Base-by-base conservation (phyloP, 495 filamentous ascomycete genomes). In the Penicillium desertorum region DNA sequence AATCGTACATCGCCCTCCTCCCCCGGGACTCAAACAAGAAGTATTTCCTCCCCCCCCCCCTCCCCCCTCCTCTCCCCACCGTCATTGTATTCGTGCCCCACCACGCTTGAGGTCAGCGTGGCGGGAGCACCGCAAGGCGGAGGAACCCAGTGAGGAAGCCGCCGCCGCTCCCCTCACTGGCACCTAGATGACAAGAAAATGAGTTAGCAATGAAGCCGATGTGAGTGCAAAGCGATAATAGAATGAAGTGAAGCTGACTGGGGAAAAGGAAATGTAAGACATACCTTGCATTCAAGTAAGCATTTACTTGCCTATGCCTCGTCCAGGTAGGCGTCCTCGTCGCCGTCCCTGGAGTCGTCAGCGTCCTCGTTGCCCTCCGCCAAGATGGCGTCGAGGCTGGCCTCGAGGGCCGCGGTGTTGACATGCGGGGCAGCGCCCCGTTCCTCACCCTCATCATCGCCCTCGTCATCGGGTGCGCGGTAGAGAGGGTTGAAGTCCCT, bases 101-200 rank as follows among this genome's bases (percentile, higher is more conserved):
- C 45, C 27, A 47, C 27, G 45, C 16, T 47, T 46, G 12, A 46
- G n/a, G n/a, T 30, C 45, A 47, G 27, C 45, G n/a, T 47, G 45
- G 45, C 32, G 25, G 45, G 14, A 12, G 23, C 44, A 12, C 16
- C 4, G 45, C 45, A 47, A 47, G 25, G 27, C 25, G n/a, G 27
- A 47, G 27, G 44, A 46, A 46, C 10, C 45, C 27, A 17, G 9
- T 4, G 8, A 17, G 25, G 27, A 30, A 25, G 45, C n/a, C 27
- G 4, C 45, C 16, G 8, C 45, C n/a, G 22, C 27, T 30, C n/a
- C 14, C 27, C 45, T 17, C 45, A 6, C 29, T n/a, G 12, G 45
- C 16, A 30, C 45, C 45, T 47, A 47, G 9, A 30, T 30, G 27
- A 19, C 10, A 29, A 19, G 7, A 7, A 19, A 19, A 19, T 11